A percentile compares a stretch with the other conserved stretches of the same genome.
phyloP scores from a whole-genome alignment of 1,139 yeast genomes.

The Suhomyces ambrosiae region DNA sequence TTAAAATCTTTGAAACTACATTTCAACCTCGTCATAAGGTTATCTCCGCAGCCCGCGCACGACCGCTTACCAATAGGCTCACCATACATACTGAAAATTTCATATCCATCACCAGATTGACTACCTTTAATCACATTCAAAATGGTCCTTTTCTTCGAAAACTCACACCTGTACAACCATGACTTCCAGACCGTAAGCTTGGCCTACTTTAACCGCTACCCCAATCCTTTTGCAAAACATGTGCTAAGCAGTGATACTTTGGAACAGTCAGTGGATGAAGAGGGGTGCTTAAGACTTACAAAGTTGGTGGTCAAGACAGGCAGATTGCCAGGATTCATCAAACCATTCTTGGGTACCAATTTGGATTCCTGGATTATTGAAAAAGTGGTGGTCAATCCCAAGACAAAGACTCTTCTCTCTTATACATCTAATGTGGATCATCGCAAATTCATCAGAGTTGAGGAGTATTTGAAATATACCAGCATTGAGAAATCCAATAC shows the following conservation, averaged over 20 bases:
- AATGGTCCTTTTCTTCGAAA: constrained; percentile 72
- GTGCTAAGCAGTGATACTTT: constrained; percentile 84
- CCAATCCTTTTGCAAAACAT: constrained; percentile 90
- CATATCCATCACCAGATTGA: constrained; percentile 3
- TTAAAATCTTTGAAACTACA: too few relatives aligned
- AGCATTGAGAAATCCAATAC: constrained; percentile 23
- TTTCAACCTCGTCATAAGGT: too few relatives aligned
- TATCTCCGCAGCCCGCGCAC: constrained; percentile 6
- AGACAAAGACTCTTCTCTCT: constrained; percentile 55
- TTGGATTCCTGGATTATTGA: constrained; percentile 86
- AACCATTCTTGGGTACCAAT: constrained; percentile 72
- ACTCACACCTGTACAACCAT: constrained; percentile 56
- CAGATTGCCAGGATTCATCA: constrained; percentile 76
- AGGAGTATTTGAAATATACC: constrained; percentile 66
- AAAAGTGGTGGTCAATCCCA: constrained; percentile 73
- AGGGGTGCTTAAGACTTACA: constrained; percentile 72
- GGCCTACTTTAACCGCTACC: constrained; percentile 84
- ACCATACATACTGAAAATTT: constrained; percentile 12
- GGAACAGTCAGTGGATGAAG: constrained; percentile 54
- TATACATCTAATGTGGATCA: constrained; percentile 89
- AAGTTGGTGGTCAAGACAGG: constrained; percentile 80
- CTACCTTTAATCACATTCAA: not conserved
- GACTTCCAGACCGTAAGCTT: constrained; percentile 74
- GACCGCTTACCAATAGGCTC: constrained; percentile 11
- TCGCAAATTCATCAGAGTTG: constrained; percentile 73